These are phyloP conservation scores for Haematococcus lacustris DNA, from an alignment of 139 green algal species.

Conservation along the genomic window DNA sequence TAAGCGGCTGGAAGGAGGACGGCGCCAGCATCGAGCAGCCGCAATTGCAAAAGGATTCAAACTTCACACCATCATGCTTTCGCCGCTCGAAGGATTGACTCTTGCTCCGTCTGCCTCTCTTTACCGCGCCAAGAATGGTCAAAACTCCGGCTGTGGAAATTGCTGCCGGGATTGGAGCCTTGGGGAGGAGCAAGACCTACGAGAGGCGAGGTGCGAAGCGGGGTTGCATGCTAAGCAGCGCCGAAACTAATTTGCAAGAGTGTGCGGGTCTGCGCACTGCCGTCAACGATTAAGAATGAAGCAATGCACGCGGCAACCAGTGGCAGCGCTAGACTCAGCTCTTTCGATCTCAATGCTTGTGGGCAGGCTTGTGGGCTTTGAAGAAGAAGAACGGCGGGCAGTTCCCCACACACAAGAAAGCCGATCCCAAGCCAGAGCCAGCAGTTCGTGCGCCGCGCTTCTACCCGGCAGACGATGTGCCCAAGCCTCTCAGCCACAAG, in stretches of 20 bases:
- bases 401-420: slow-evolving; percentile 77
- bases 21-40: too few relatives aligned
- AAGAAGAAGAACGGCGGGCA: slow-evolving; percentile 96
- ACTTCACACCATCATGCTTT: too few relatives aligned
- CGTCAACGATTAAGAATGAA: too few relatives aligned
- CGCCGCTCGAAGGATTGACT: not conserved
- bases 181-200: slow-evolving; percentile 43
- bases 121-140: not conserved
- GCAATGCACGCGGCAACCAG: too few relatives aligned
- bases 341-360: too few relatives aligned
- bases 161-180: slow-evolving; percentile 38
- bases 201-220: slow-evolving; percentile 21
- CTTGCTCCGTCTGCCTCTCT: not conserved
- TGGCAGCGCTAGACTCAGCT: too few relatives aligned
- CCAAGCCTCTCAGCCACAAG: slow-evolving; percentile 62
- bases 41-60: too few relatives aligned
- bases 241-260: too few relatives aligned
- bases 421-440: slow-evolving; percentile 21
- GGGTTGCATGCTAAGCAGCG: too few relatives aligned
- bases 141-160: too few relatives aligned
- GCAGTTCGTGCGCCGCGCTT: slow-evolving; percentile 66
- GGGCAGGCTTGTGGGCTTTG: slow-evolving; percentile 74
- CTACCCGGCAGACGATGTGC: slow-evolving; percentile 91
- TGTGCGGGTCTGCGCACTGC: too few relatives aligned
- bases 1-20: slow-evolving; percentile 3